phyloP scores from a whole-genome alignment of 441 rosid genomes.

The Pelargonium australe region DNA sequence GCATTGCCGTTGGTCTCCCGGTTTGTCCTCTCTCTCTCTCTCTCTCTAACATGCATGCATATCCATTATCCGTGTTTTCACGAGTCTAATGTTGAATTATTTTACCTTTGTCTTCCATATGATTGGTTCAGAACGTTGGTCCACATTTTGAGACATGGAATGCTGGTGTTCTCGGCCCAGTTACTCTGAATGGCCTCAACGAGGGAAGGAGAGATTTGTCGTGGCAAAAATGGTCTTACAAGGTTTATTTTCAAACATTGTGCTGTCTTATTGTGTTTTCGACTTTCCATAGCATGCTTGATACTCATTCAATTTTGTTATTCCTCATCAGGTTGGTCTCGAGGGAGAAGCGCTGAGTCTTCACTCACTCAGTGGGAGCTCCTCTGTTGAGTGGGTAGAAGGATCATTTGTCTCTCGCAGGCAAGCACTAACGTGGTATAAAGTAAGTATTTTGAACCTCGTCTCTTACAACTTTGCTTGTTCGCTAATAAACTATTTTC shows the following conservation, averaged over 20 bases:
- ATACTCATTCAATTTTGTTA: constrained; percentile 15
- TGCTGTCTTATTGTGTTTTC: background rate
- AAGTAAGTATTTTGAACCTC: constrained; percentile 39
- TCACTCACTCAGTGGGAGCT: constrained; percentile 77
- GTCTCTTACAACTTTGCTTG: background rate
- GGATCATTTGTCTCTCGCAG: constrained; percentile 66
- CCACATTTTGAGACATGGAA: constrained; percentile 97
- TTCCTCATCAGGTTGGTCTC: constrained; percentile 63
- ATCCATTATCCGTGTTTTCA: background rate
- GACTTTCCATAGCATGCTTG: background rate
- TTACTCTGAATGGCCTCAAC: constrained; percentile 59
- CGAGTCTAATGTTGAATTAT: background rate
- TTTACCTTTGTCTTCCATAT: background rate
- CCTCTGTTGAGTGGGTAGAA: constrained; percentile 83
- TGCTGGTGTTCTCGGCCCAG: constrained; percentile 95
- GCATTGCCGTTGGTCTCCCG: constrained; percentile 96
- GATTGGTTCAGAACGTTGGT: constrained; percentile 69
- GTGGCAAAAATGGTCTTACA: constrained; percentile 97
- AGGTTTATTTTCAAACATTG: constrained; percentile 39
- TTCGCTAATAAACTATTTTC: background rate
- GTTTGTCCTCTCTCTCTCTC: constrained; percentile 32
- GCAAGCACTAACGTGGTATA: constrained; percentile 91
- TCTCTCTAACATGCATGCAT: constrained; percentile 1
- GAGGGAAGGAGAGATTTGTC: constrained; percentile 79
- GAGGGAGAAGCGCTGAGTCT: constrained; percentile 81